Conservation (phyloP, 768 basidiomycete genomes). For the Termitomyces sp. region DNA sequence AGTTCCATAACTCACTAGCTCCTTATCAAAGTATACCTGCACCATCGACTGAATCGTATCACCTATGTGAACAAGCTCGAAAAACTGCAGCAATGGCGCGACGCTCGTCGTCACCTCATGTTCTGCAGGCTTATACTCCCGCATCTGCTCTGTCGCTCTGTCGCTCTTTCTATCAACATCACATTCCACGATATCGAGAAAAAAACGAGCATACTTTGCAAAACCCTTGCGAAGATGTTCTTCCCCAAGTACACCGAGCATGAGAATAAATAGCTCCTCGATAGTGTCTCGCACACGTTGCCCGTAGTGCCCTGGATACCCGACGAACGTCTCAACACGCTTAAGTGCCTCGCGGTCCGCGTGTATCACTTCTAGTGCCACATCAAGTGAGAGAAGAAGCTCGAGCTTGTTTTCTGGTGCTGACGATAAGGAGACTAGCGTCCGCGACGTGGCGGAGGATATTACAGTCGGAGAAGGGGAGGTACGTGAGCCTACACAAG, state of each 20-base stretch:
- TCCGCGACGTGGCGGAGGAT: neutral
- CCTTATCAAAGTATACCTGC: slow-evolving; percentile 97
- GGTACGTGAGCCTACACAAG: neutral
- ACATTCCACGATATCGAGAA: neutral
- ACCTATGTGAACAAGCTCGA: slow-evolving; percentile 94
- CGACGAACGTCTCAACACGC: slow-evolving; percentile 83
- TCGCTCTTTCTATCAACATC: neutral
- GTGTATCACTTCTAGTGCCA: slow-evolving; percentile 88
- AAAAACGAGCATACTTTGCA: slow-evolving; percentile 43
- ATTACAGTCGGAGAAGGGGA: slow-evolving; percentile 4
- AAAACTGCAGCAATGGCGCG: slow-evolving; percentile 92
- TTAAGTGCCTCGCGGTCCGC: slow-evolving; percentile 89
- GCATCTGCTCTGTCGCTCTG: slow-evolving; percentile 89
- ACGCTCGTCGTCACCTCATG: slow-evolving; percentile 78
- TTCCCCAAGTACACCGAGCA: slow-evolving; percentile 72
- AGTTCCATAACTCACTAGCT: slow-evolving; percentile 53
- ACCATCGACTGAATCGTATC: slow-evolving; percentile 98
- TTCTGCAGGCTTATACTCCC: slow-evolving; percentile 82
- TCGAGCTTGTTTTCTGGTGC: slow-evolving; percentile 49
- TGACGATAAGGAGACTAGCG: neutral
- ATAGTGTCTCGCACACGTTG: slow-evolving; percentile 86
- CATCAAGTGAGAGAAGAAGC: slow-evolving; percentile 85
- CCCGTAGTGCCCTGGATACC: slow-evolving; percentile 85
- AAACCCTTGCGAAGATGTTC: slow-evolving; percentile 83
- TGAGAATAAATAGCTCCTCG: slow-evolving; percentile 87